Percentiles rank a stretch among this genome's conserved stretches.
These are phyloP conservation scores for Musa schizocarpa DNA, from an alignment of 176 grass and related monocot genomes.

Conservation along the genomic window DNA sequence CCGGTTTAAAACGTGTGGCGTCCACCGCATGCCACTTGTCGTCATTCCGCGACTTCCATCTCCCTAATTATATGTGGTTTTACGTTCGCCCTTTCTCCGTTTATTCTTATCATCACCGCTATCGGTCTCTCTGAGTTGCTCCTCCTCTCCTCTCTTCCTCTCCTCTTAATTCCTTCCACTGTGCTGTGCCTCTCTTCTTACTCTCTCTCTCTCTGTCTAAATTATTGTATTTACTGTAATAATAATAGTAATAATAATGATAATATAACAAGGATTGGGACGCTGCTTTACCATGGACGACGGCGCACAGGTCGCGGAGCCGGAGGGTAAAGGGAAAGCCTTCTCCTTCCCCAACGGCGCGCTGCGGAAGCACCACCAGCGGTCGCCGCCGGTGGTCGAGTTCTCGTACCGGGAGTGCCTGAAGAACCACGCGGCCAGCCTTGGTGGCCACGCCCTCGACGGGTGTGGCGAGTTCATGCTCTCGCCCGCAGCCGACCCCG, in stretches of 20 bases:
- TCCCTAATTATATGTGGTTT: background rate
- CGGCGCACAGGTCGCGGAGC: background rate
- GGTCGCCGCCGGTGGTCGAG: background rate
- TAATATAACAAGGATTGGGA: too few relatives aligned
- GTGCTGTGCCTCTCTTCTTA: background rate
- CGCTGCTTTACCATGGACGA: background rate
- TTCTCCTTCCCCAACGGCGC: slow-evolving; percentile 74
- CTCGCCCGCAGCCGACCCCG: slow-evolving; percentile 26
- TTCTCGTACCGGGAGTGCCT: slow-evolving; percentile 82
- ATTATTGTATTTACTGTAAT: background rate
- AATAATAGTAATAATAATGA: too few relatives aligned
- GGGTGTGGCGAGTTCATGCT: slow-evolving; percentile 96
- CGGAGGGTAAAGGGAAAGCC: slow-evolving; percentile 20
- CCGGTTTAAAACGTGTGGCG: background rate
- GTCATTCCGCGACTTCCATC: background rate
- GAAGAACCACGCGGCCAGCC: slow-evolving; percentile 88
- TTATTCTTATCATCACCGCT: background rate
- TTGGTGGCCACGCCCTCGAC: slow-evolving; percentile 79
- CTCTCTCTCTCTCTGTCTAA: background rate
- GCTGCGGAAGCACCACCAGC: slow-evolving; percentile 47
- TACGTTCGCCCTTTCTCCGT: background rate
- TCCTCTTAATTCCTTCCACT: background rate
- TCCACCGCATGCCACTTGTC: background rate
- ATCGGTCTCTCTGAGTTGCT: background rate
- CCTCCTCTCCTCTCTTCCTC: background rate